Evolutionary conservation across 805 yeast species (phyloP).

Genomic region (Spathaspora sp.): DNA sequence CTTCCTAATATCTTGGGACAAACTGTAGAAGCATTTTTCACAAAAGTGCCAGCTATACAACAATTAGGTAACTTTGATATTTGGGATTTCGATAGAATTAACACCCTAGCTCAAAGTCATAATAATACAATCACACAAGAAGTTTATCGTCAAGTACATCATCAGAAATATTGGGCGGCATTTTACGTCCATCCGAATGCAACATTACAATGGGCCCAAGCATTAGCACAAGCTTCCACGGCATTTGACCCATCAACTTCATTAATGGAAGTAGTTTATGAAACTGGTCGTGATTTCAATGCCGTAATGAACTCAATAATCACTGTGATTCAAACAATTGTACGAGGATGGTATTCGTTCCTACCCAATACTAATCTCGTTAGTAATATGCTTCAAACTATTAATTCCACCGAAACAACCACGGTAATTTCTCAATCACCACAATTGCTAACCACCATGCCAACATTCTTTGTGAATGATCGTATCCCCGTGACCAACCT

Average conservation of each 20-base stretch:
- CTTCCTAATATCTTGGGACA: conserved; percentile 23
- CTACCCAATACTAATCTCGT: conserved; percentile 18
- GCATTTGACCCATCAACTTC: conserved; percentile 15
- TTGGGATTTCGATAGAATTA: conserved; percentile 15
- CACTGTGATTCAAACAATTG: conserved; percentile 13
- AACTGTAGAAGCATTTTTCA: conserved; percentile 18
- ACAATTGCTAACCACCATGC: conserved; percentile 18
- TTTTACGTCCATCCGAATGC: conserved; percentile 27
- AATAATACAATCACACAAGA: conserved; percentile 22
- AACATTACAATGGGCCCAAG: conserved; percentile 19
- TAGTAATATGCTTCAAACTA: conserved; percentile 10
- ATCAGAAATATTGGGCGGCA: conserved; percentile 27
- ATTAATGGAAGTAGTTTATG: conserved; percentile 23
- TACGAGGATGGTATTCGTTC: conserved; percentile 12
- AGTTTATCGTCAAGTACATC: conserved; percentile 26
- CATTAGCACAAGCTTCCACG: conserved; percentile 13
- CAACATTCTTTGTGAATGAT: conserved; percentile 20
- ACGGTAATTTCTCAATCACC: conserved; percentile 16
- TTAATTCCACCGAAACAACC: conserved; percentile 6
- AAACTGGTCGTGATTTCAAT: conserved; percentile 32
- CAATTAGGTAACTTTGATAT: conserved; percentile 21
- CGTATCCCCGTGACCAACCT: conserved; percentile 19
- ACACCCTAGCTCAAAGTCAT: conserved; percentile 15
- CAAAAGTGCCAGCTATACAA: conserved; percentile 16
- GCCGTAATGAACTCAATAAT: conserved; percentile 21